Base-by-base conservation (phyloP, 768 basidiomycete genomes). In the Agrocybe praecox region DNA sequence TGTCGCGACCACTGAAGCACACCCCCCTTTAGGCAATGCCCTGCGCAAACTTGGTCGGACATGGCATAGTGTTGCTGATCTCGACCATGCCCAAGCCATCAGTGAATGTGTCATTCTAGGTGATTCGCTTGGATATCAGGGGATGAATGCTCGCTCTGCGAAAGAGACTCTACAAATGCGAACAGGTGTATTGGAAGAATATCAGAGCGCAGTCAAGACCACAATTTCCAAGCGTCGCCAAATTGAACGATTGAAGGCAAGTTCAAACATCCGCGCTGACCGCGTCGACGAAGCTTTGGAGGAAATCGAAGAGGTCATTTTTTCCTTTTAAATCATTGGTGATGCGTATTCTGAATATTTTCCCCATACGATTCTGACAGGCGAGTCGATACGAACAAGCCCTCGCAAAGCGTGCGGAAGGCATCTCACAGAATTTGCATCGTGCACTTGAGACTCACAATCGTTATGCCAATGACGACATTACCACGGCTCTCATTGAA, bases 51-150 rank as follows among this genome's bases (percentile, higher is more conserved):
- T 96, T 44, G 96, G 96, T 8, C 80, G 96, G 56, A 81, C 86
- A 7, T 93, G 89, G 83, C 95, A 98, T 67, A 90, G 84, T 68
- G 72, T 96, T 15, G 87, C 93, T 2, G 95, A 96, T 67, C 82
- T 97, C 56, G 89, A 94, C 62, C 89, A 92, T 59, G 91, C 94
- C 2, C 93, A 97, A 72, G 87, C 93, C 29, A 91, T 94, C 58
- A 94, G 90, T 64, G 96, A 98, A 80, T 94, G 92, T 63, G 93
- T 98, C 24, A 89, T 98, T 43, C 74, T 99, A 23, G 96, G 95
- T n/a, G 97, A 99, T 72, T 89, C 94, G 0, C 76, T 98, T 51
- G 94, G 94, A 1, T 99, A 99, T 72, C 96, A 98, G 72, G 92
- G 95, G 18, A 80, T 96, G 75, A 98, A 99, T 66, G 94, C 97